These are phyloP conservation scores for Stephania yunnanensis DNA, from an alignment of 164 flowering plant genomes.

Conservation along the genomic window DNA sequence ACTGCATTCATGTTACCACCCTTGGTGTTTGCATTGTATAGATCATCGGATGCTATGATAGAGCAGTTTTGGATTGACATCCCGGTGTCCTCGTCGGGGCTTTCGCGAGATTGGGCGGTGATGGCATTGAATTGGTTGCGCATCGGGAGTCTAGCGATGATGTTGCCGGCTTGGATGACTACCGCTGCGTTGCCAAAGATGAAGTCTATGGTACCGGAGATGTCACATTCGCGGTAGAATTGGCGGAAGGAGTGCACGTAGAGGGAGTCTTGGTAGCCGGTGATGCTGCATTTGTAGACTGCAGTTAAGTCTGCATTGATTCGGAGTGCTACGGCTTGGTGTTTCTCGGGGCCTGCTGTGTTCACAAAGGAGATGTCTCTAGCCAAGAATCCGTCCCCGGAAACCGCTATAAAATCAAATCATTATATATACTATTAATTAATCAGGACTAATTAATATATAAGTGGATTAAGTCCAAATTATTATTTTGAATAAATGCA, in stretches of 20 bases:
- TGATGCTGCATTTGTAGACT: constrained; percentile 47
- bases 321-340: constrained; percentile 83
- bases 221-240: constrained; percentile 73
- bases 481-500: too few species aligned
- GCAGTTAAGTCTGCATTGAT: constrained; percentile 67
- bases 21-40: constrained; percentile 22
- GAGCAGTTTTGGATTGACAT: constrained; percentile 76
- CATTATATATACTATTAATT: background rate
- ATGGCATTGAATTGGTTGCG: constrained; percentile 59
- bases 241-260: constrained; percentile 80
- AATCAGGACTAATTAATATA: background rate
- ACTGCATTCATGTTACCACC: constrained; percentile 5
- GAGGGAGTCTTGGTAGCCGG: constrained; percentile 69
- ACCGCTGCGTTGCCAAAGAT: constrained; percentile 84
- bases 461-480: too few species aligned
- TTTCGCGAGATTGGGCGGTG: constrained; percentile 63
- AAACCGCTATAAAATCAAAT: constrained; percentile 44
- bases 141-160: constrained; percentile 52
- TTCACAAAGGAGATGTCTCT: constrained; percentile 70
- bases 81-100: constrained; percentile 59
- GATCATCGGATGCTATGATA: constrained; percentile 44
- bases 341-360: constrained; percentile 70
- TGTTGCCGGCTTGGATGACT: constrained; percentile 61
- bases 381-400: constrained; percentile 77
- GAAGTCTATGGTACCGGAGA: constrained; percentile 78